Evolutionary conservation across 2,329 filamentous ascomycete genomes (phyloP).

Genomic region (Lecanoromycetidae sp.): DNA sequence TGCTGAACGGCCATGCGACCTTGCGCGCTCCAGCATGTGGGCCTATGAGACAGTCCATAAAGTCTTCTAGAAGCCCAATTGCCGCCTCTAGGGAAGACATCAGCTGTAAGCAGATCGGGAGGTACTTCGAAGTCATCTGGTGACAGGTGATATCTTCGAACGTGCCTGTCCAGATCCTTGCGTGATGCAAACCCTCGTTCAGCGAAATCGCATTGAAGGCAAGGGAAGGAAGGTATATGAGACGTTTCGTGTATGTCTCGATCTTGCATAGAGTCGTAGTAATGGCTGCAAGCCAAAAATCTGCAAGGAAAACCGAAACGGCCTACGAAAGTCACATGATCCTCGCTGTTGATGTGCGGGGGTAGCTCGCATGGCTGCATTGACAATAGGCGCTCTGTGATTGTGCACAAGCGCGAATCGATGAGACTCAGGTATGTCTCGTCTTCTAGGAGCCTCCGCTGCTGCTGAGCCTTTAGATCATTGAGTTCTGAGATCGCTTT

Average conservation of each 20-base stretch:
- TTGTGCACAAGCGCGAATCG: not conserved
- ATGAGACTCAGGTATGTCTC: slow-evolving; percentile 11
- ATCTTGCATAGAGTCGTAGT: not conserved
- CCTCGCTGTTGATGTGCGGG: slow-evolving; percentile 4
- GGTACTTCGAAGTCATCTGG: slow-evolving; percentile 10
- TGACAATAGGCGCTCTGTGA: not conserved
- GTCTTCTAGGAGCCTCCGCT: not conserved
- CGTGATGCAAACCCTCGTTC: slow-evolving; percentile 7
- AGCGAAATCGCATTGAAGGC: slow-evolving; percentile 10
- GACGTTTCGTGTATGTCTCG: slow-evolving; percentile 4
- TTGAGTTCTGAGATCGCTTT: not conserved
- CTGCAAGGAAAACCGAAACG: slow-evolving; percentile 4
- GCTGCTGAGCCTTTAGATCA: not conserved
- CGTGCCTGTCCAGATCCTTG: slow-evolving; percentile 10
- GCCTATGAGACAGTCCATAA: not conserved
- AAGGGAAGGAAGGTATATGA: slow-evolving; percentile 8
- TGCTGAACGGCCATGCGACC: slow-evolving; percentile 7
- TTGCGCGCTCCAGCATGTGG: slow-evolving; percentile 5
- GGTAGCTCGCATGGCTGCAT: slow-evolving; percentile 3
- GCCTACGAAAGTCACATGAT: not conserved
- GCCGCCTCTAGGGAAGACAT: not conserved
- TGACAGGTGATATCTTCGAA: slow-evolving; percentile 7
- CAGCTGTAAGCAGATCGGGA: not conserved
- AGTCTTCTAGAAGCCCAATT: not conserved
- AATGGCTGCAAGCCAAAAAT: not conserved